Percentiles rank a stretch among this genome's conserved stretches.
These are phyloP conservation scores for Cordyceps pruinosa DNA, from an alignment of 2,329 filamentous ascomycete genomes.

Conservation along the genomic window DNA sequence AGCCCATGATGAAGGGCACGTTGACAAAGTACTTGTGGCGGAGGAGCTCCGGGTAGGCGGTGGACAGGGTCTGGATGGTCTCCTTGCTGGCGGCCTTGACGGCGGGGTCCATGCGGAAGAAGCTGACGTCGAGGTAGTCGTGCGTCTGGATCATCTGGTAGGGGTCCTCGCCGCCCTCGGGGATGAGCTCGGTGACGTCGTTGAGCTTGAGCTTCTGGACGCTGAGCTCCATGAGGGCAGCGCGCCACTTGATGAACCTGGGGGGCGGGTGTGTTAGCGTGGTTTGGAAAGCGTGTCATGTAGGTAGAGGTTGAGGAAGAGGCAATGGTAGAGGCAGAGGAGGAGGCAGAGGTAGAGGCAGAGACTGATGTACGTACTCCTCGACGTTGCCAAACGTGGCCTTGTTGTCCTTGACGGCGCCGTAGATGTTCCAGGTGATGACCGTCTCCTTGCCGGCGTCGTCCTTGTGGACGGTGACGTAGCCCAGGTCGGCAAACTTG, in stretches of 20 bases:
- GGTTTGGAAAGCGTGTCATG: neutral
- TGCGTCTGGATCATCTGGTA: constrained; percentile 92
- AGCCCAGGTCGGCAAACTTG: constrained; percentile 76
- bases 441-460: constrained; percentile 52
- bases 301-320: too few species aligned
- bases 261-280: neutral
- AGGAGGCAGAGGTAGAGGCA: too few species aligned
- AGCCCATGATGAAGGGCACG: constrained; percentile 85
- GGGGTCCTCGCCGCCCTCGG: constrained; percentile 68
- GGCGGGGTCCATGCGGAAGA: constrained; percentile 71
- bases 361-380: constrained; percentile 63
- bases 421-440: constrained; percentile 92
- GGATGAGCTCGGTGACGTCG: constrained; percentile 62
- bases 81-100: constrained; percentile 72
- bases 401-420: constrained; percentile 72
- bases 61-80: constrained; percentile 74
- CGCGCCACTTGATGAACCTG: constrained; percentile 85
- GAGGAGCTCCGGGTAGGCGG: constrained; percentile 83
- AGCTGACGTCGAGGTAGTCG: constrained; percentile 83
- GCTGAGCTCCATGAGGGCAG: constrained; percentile 83
- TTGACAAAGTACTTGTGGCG: constrained; percentile 91
- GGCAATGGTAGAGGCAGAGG: too few species aligned
- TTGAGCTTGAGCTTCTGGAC: constrained; percentile 66
- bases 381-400: constrained; percentile 77
- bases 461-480: constrained; percentile 63